Conservation (phyloP, 2,329 filamentous ascomycete genomes). For the Decorospora gaudefroyi region DNA sequence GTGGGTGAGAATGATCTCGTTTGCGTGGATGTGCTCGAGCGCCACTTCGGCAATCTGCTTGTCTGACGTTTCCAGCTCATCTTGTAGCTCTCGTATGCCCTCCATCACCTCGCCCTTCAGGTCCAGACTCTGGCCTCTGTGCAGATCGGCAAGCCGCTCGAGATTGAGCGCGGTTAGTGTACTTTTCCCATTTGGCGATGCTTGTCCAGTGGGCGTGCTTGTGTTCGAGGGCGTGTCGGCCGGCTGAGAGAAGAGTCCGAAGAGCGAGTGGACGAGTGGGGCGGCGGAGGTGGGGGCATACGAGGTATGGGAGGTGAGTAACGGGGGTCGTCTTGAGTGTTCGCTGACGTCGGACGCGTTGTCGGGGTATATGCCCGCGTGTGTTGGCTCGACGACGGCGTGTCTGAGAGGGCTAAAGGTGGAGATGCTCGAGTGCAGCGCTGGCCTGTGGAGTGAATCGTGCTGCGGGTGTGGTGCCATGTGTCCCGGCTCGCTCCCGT, state of each 20-base stretch:
- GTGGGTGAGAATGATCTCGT: slow-evolving; percentile 89
- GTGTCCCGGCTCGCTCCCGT: slow-evolving; percentile 62
- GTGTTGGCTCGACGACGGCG: slow-evolving; percentile 44
- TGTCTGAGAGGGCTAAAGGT: slow-evolving; percentile 55
- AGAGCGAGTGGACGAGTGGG: slow-evolving; percentile 71
- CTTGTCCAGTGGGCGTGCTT: slow-evolving; percentile 58
- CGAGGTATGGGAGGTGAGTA: slow-evolving; percentile 65
- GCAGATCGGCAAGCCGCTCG: slow-evolving; percentile 49
- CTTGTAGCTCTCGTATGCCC: slow-evolving; percentile 93
- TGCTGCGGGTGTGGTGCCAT: slow-evolving; percentile 49
- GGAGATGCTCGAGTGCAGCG: slow-evolving; percentile 50
- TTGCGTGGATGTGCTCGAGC: slow-evolving; percentile 88
- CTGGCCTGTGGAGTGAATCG: slow-evolving; percentile 46
- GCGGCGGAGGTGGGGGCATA: slow-evolving; percentile 61
- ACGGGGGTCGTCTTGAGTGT: slow-evolving; percentile 59
- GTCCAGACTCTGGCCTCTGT: slow-evolving; percentile 59
- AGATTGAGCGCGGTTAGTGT: slow-evolving; percentile 43
- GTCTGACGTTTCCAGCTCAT: slow-evolving; percentile 90
- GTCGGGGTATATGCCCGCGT: slow-evolving; percentile 36
- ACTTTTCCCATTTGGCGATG: slow-evolving; percentile 55
- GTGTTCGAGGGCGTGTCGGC: slow-evolving; percentile 52
- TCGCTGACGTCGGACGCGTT: slow-evolving; percentile 46
- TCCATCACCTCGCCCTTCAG: slow-evolving; percentile 89
- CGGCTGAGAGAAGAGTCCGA: slow-evolving; percentile 81
- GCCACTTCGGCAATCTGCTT: slow-evolving; percentile 89